Evolutionary conservation across 1,284 basidiomycete genomes (phyloP).

Genomic region (Naganishia albida): DNA sequence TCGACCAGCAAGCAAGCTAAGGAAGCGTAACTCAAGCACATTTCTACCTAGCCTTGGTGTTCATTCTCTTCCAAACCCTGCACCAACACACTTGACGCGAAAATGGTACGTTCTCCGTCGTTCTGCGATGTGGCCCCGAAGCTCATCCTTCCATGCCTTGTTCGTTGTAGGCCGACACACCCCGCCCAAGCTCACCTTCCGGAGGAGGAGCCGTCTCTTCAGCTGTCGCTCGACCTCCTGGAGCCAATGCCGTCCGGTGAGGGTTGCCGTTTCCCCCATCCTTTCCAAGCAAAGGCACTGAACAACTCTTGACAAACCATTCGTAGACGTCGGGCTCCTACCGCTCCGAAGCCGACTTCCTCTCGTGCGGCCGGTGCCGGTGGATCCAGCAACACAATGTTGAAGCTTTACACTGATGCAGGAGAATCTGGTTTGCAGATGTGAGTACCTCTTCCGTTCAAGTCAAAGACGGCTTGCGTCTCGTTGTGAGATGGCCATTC

Average conservation of each 20-base stretch:
- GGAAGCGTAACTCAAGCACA: no score
- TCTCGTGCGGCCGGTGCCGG: conserved; percentile 91
- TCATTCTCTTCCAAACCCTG: background rate
- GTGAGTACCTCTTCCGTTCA: conserved; percentile 62
- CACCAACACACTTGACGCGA: background rate
- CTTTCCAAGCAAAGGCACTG: background rate
- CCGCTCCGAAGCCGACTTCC: conserved; percentile 79
- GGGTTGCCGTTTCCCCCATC: conserved; percentile 30
- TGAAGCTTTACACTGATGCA: conserved; percentile 92
- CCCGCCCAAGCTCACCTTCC: conserved; percentile 49
- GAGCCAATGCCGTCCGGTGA: conserved; percentile 54
- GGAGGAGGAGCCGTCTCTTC: conserved; percentile 40
- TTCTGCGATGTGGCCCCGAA: background rate
- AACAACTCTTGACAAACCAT: background rate
- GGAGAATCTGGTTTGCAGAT: conserved; percentile 95
- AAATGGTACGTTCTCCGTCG: conserved; percentile 11
- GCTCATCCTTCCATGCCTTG: background rate
- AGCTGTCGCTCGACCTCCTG: conserved; percentile 51
- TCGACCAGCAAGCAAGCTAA: conserved; percentile 4
- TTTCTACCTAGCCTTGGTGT: background rate
- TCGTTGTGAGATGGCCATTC: background rate
- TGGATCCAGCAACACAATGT: conserved; percentile 95
- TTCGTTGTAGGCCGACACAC: conserved; percentile 47
- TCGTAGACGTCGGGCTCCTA: conserved; percentile 75
- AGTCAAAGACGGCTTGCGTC: background rate